These are phyloP conservation scores for Colletotrichum orchidophilum DNA, from an alignment of 2,329 filamentous ascomycete genomes.

Conservation along the genomic window DNA sequence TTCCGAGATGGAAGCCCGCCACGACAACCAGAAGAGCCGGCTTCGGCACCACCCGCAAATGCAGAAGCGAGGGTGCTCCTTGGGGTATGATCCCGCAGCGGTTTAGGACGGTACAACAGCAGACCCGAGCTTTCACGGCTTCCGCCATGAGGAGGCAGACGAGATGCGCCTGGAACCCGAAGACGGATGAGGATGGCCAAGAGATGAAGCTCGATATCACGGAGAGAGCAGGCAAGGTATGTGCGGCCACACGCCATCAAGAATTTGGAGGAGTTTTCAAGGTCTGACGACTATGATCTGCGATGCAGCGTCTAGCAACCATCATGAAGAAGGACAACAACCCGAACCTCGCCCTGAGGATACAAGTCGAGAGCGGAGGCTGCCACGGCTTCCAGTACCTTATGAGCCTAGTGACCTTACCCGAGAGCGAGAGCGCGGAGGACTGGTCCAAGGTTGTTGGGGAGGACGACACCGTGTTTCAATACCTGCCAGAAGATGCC, in stretches of 20 bases:
- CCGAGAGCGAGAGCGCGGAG: conserved; percentile 45
- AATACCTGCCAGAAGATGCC: conserved; percentile 66
- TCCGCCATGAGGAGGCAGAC: conserved; percentile 53
- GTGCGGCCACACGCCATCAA: conserved; percentile 31
- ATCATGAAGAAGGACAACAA: conserved; percentile 80
- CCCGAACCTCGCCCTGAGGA: conserved; percentile 85
- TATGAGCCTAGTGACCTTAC: conserved; percentile 82
- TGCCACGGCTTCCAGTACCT: conserved; percentile 99
- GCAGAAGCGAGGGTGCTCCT: background rate
- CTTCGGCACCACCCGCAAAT: background rate
- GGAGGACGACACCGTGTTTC: conserved; percentile 90
- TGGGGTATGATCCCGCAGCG: background rate
- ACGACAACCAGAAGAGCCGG: conserved; percentile 5
- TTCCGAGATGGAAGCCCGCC: conserved; percentile 36
- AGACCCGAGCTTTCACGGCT: conserved; percentile 47
- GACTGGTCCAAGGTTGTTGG: conserved; percentile 50
- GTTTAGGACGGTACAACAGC: background rate
- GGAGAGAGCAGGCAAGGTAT: conserved; percentile 80
- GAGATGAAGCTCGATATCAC: conserved; percentile 87
- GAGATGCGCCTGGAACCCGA: conserved; percentile 72
- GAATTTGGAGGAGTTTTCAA: background rate
- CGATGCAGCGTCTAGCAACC: conserved; percentile 72
- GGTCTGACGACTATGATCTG: conserved; percentile 5
- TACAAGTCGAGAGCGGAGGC: conserved; percentile 91
- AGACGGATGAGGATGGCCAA: conserved; percentile 84